Conservation (phyloP, 2,329 filamentous ascomycete species). For the Rosellinia necatrix region DNA sequence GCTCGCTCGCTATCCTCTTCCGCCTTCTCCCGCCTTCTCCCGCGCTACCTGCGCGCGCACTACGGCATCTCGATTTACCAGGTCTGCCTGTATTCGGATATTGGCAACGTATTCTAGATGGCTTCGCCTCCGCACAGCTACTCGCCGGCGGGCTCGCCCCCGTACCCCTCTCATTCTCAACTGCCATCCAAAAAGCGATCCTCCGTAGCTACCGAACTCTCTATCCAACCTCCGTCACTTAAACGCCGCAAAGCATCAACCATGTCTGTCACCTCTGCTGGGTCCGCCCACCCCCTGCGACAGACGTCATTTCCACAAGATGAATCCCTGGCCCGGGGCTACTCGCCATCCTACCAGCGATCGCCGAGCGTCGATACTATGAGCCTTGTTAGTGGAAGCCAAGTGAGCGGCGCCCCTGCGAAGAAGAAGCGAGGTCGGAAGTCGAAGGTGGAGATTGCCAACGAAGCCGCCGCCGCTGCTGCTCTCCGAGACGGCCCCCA, state of each 20-base stretch:
- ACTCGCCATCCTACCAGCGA: constrained; percentile 60
- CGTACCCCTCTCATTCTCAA: constrained; percentile 55
- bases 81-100: background rate
- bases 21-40: too few relatives aligned
- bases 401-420: constrained; percentile 51
- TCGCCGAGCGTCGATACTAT: constrained; percentile 68
- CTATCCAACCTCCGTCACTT: constrained; percentile 51
- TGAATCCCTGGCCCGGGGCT: constrained; percentile 43
- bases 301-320: constrained; percentile 82
- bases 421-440: constrained; percentile 68
- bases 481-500: constrained; percentile 46
- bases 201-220: constrained; percentile 58
- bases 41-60: too few relatives aligned
- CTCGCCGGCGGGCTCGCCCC: constrained; percentile 60
- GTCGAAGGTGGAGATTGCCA: constrained; percentile 59
- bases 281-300: constrained; percentile 70
- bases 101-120: constrained; percentile 42
- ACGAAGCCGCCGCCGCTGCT: constrained; percentile 51
- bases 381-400: constrained; percentile 66
- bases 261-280: constrained; percentile 57
- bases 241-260: constrained; percentile 76
- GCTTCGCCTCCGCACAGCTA: constrained; percentile 60
- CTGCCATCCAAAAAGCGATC: constrained; percentile 67
- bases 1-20: too few relatives aligned
- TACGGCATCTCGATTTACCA: background rate